phyloP scores from a whole-genome alignment of 768 basidiomycete genomes.

The Lactarius psammicola region DNA sequence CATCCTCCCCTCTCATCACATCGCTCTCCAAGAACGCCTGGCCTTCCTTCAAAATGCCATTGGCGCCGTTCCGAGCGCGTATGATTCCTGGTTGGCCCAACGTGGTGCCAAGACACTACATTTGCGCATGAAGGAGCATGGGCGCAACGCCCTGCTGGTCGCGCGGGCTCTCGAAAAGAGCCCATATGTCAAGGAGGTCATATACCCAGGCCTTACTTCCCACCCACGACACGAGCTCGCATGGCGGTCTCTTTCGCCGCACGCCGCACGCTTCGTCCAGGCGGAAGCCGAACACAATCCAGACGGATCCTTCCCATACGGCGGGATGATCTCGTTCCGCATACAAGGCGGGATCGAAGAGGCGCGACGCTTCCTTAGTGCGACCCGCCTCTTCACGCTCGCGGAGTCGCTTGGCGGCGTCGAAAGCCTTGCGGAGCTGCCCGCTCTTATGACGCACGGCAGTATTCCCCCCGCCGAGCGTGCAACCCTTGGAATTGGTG shows the following conservation, averaged over 20 bases:
- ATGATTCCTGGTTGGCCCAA: slow-evolving; percentile 88
- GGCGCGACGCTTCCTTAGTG: slow-evolving; percentile 66
- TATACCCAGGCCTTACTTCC: slow-evolving; percentile 78
- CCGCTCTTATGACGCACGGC: slow-evolving; percentile 86
- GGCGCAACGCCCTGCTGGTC: slow-evolving; percentile 74
- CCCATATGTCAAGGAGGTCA: slow-evolving; percentile 70
- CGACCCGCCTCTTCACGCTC: slow-evolving; percentile 67
- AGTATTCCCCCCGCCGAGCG: slow-evolving; percentile 69
- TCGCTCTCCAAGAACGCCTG: slow-evolving; percentile 51
- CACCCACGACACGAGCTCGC: slow-evolving; percentile 69
- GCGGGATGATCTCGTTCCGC: slow-evolving; percentile 83
- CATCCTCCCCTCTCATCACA: slow-evolving; percentile 60
- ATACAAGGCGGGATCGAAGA: slow-evolving; percentile 50
- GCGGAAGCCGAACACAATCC: slow-evolving; percentile 33
- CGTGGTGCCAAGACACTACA: slow-evolving; percentile 90
- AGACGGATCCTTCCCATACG: slow-evolving; percentile 73
- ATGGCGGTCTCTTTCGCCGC: slow-evolving; percentile 58
- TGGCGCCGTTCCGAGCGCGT: slow-evolving; percentile 79
- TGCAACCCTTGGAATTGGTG: slow-evolving; percentile 69
- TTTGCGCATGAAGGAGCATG: slow-evolving; percentile 85
- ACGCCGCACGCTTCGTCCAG: slow-evolving; percentile 65
- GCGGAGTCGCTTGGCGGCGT: slow-evolving; percentile 92
- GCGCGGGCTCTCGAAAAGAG: slow-evolving; percentile 57
- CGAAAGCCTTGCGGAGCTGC: slow-evolving; percentile 86
- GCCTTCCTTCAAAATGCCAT: slow-evolving; percentile 90